A percentile compares a stretch with the other conserved stretches of the same genome.
Conservation (phyloP, 225 moss, liverwort and hornwort genomes). For the Straminergon stramineum region DNA sequence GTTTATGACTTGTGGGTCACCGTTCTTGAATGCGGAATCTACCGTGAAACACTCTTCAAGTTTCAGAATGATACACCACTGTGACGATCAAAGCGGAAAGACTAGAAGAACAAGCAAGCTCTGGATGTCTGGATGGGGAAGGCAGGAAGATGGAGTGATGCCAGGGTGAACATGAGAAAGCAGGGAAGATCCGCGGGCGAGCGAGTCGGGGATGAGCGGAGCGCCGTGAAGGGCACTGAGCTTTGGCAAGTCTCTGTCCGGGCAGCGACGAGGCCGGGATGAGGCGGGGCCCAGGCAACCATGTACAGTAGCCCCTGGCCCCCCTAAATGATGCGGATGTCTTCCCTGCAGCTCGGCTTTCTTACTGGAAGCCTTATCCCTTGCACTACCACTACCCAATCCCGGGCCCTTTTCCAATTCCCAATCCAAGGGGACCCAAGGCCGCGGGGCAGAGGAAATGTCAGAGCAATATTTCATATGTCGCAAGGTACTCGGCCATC, state of each 20-base stretch:
- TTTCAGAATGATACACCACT: background rate
- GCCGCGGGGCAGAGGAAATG: background rate
- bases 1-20: background rate
- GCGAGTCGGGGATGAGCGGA: too few relatives aligned
- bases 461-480: background rate
- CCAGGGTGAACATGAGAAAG: background rate
- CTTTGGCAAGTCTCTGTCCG: background rate
- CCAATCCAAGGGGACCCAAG: background rate
- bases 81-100: background rate
- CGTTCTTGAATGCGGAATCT: background rate
- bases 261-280: background rate
- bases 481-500: background rate
- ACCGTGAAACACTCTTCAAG: background rate
- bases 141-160: background rate
- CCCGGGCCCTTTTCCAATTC: slow-evolving; percentile 7
- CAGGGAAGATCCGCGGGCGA: background rate
- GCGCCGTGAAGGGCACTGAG: background rate
- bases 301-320: background rate
- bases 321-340: background rate
- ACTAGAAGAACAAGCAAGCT: background rate
- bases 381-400: background rate
- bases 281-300: background rate
- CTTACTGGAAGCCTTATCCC: slow-evolving; percentile 21
- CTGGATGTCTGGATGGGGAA: background rate
- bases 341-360: background rate